A percentile compares a stretch with the other conserved stretches of the same genome.
These are phyloP conservation scores for Boechera divaricarpa DNA, from an alignment of 345 rosid species.

Conservation along the genomic window DNA sequence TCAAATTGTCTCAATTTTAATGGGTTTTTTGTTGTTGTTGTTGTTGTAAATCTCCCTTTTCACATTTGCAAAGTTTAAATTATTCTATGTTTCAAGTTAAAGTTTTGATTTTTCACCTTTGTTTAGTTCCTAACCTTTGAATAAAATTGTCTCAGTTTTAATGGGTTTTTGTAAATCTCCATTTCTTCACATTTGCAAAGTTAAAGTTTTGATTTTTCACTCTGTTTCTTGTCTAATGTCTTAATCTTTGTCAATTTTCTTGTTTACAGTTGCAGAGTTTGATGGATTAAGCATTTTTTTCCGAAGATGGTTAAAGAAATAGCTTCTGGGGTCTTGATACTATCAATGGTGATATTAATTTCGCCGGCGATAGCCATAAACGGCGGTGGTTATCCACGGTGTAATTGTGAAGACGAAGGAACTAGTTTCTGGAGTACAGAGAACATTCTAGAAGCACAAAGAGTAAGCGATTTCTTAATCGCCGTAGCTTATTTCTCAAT, in stretches of 20 bases:
- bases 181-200: not conserved
- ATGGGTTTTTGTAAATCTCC: not conserved
- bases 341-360: slow-evolving; percentile 47
- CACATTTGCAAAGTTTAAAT: not conserved
- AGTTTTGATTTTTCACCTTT: not conserved
- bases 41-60: not conserved
- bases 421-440: slow-evolving; percentile 79
- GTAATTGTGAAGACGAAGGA: slow-evolving; percentile 95
- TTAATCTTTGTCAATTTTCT: not conserved
- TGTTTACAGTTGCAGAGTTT: slow-evolving; percentile 14
- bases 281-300: slow-evolving; percentile 23
- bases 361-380: slow-evolving; percentile 54
- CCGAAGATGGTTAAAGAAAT: slow-evolving; percentile 22
- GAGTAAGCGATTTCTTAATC: slow-evolving; percentile 90
- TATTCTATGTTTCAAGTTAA: not conserved
- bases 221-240: not conserved
- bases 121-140: not conserved
- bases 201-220: not conserved
- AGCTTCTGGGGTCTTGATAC: slow-evolving; percentile 52
- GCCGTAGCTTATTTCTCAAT: slow-evolving; percentile 96
- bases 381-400: slow-evolving; percentile 63
- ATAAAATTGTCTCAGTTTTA: not conserved
- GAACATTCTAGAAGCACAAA: slow-evolving; percentile 78
- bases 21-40: not conserved
- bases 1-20: not conserved